These are phyloP conservation scores for Moesziomyces sp. DNA, from an alignment of 1,284 basidiomycete genomes.

Conservation along the genomic window DNA sequence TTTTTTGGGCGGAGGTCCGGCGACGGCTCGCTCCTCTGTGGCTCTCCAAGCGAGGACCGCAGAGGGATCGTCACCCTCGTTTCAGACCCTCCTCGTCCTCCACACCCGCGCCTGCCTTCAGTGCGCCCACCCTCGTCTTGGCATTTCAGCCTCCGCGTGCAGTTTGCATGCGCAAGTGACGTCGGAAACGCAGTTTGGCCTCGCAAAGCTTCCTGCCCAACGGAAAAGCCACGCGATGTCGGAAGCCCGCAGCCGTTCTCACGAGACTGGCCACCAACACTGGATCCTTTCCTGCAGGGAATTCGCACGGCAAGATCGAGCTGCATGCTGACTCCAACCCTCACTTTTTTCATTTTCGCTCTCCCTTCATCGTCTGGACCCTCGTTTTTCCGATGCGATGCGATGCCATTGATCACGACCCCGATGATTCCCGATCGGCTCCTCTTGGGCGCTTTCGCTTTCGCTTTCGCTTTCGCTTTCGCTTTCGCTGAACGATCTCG, in stretches of 20 bases:
- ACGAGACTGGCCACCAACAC: background rate
- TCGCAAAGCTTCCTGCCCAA: background rate
- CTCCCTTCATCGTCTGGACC: background rate
- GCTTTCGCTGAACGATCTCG: too few relatives aligned
- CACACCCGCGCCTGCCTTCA: background rate
- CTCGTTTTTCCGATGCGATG: too few relatives aligned
- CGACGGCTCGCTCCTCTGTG: slow-evolving; percentile 1
- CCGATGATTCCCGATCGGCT: too few relatives aligned
- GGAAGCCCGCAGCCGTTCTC: background rate
- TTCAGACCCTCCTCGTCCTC: slow-evolving; percentile 1
- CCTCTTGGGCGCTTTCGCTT: background rate
- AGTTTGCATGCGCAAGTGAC: background rate
- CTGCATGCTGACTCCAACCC: slow-evolving; percentile 39
- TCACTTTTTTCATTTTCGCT: background rate
- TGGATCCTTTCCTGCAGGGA: background rate
- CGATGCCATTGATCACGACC: too few relatives aligned
- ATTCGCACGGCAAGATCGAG: slow-evolving; percentile 8
- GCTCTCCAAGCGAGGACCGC: slow-evolving; percentile 26
- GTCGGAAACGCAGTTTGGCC: background rate
- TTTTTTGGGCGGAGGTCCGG: slow-evolving; percentile 13
- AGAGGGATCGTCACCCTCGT: slow-evolving; percentile 10
- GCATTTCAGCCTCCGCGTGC: slow-evolving; percentile 6
- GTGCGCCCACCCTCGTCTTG: background rate
- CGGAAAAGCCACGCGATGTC: too few relatives aligned
- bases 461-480: too few relatives aligned